Conservation (phyloP, 768 basidiomycete species). For the Mycena amicta region DNA sequence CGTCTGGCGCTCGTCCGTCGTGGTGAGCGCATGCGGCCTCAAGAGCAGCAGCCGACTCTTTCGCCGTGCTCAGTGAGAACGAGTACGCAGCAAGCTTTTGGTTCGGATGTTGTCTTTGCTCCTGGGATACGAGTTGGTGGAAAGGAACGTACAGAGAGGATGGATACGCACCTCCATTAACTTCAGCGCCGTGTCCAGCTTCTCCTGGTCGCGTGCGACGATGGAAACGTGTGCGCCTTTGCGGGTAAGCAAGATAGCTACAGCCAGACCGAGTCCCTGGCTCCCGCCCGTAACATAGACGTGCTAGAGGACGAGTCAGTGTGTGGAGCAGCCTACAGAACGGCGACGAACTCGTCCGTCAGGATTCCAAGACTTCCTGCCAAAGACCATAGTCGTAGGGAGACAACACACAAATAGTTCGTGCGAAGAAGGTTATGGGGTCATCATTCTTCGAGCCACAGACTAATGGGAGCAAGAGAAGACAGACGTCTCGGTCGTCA, state of each 20-base stretch:
- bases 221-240: constrained; percentile 85
- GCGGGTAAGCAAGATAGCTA: constrained; percentile 66
- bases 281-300: constrained; percentile 86
- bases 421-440: too few species aligned
- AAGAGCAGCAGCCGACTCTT: constrained; percentile 61
- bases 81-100: constrained; percentile 73
- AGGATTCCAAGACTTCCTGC: too few species aligned
- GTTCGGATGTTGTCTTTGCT: constrained; percentile 49
- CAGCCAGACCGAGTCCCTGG: constrained; percentile 74
- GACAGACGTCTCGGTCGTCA: too few species aligned
- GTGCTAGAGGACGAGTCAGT: constrained; percentile 71
- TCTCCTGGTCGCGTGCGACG: constrained; percentile 73
- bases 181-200: constrained; percentile 34
- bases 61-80: constrained; percentile 57
- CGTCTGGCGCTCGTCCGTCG: constrained; percentile 67
- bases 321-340: too few species aligned
- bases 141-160: not conserved
- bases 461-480: too few species aligned
- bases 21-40: constrained; percentile 57
- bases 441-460: too few species aligned
- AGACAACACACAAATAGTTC: too few species aligned
- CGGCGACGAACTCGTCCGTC: too few species aligned
- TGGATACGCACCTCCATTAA: constrained; percentile 1
- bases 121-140: constrained; percentile 35
- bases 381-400: too few species aligned